phyloP scores from a whole-genome alignment of 2,329 filamentous ascomycete genomes.

The Claviceps monticola region DNA sequence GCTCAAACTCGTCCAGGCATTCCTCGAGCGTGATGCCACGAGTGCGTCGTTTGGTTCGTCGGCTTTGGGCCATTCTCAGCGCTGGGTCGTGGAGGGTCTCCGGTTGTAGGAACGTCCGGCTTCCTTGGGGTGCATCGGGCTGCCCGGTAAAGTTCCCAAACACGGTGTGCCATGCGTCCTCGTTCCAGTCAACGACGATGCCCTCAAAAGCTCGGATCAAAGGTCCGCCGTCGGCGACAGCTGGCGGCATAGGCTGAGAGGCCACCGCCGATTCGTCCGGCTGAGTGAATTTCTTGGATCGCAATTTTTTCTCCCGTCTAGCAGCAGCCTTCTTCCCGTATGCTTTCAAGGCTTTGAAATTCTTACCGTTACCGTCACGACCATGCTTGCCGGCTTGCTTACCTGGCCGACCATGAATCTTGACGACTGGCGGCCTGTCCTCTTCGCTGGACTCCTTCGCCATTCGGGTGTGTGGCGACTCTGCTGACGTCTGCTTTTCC shows the following conservation, averaged over 20 bases:
- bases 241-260: slow-evolving; percentile 23
- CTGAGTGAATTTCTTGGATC: slow-evolving; percentile 24
- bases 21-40: slow-evolving; percentile 73
- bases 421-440: slow-evolving; percentile 19
- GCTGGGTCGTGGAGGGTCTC: slow-evolving; percentile 47
- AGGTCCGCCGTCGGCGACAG: slow-evolving; percentile 37
- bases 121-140: slow-evolving; percentile 39
- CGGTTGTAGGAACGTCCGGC: slow-evolving; percentile 39
- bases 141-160: slow-evolving; percentile 38
- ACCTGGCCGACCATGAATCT: slow-evolving; percentile 9
- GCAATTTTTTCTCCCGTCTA: slow-evolving; percentile 29
- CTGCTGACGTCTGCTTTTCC: slow-evolving; percentile 26
- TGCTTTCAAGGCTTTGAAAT: slow-evolving; percentile 29
- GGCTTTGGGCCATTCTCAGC: slow-evolving; percentile 48
- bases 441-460: slow-evolving; percentile 45
- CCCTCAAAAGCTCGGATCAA: slow-evolving; percentile 71
- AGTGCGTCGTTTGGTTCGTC: slow-evolving; percentile 39
- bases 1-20: slow-evolving; percentile 88
- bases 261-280: slow-evolving; percentile 15
- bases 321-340: slow-evolving; percentile 37
- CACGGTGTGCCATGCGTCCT: slow-evolving; percentile 53
- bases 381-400: slow-evolving; percentile 14
- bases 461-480: slow-evolving; percentile 36
- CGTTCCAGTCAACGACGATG: slow-evolving; percentile 75
- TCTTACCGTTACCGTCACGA: slow-evolving; percentile 28